A percentile compares a stretch with the other conserved stretches of the same genome.
Conservation (phyloP, 106 monocot genomes). For the Agapanthus africanus region DNA sequence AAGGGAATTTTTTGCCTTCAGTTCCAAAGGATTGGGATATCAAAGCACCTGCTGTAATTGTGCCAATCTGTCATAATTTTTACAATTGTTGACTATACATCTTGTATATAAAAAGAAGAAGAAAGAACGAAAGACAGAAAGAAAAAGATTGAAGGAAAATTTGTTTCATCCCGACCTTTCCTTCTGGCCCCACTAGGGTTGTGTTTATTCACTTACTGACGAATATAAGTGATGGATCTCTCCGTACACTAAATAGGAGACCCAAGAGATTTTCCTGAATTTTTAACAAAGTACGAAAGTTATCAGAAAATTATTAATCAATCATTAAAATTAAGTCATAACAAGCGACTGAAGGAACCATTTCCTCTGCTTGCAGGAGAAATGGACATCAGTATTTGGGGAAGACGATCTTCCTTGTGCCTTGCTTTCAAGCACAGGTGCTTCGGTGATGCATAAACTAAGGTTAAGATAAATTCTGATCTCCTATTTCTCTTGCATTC, state of each 20-base stretch:
- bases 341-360: not conserved
- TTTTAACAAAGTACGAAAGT: not conserved
- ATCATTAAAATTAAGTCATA: too few species aligned
- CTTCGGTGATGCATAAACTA: constrained; percentile 88
- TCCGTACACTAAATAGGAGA: too few species aligned
- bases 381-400: constrained; percentile 50
- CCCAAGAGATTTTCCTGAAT: not conserved
- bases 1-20: too few species aligned
- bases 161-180: not conserved
- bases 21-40: not conserved
- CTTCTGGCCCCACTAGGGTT: not conserved
- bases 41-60: not conserved
- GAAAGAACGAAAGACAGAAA: too few species aligned
- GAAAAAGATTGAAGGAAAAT: not conserved
- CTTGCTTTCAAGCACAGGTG: constrained; percentile 45
- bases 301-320: not conserved
- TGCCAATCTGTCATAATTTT: too few species aligned
- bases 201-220: not conserved
- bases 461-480: constrained; percentile 32
- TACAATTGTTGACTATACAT: too few species aligned
- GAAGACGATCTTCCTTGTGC: constrained; percentile 75
- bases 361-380: constrained; percentile 33
- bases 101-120: not conserved
- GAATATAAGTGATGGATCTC: not conserved
- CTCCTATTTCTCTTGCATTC: not conserved